Conservation (phyloP, 257 asterid species). For the Marsdenia floribunda region DNA sequence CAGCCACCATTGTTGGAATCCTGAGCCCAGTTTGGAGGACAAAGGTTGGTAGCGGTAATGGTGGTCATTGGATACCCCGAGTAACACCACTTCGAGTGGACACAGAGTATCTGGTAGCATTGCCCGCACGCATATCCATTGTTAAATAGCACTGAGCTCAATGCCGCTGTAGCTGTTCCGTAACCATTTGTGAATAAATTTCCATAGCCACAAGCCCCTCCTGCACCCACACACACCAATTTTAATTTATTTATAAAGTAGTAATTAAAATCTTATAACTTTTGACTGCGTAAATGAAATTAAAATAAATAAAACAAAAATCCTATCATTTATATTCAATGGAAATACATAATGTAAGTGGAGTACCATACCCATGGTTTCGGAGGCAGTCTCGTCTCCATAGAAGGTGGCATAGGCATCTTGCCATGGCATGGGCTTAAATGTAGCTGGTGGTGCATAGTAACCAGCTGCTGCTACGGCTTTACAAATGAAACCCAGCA, state of each 20-base stretch:
- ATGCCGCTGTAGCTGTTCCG: conserved; percentile 67
- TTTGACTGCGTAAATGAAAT: no score
- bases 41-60: conserved; percentile 71
- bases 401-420: conserved; percentile 65
- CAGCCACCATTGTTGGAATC: conserved; percentile 77
- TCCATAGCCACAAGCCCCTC: conserved; percentile 87
- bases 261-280: no score
- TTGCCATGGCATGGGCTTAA: conserved; percentile 38
- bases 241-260: no score
- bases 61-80: conserved; percentile 48
- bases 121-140: conserved; percentile 85
- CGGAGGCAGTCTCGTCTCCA: conserved; percentile 64
- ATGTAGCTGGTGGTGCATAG: conserved; percentile 20
- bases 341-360: no score
- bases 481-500: conserved; percentile 17
- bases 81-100: conserved; percentile 40
- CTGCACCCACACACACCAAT: conserved; percentile 16
- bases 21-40: conserved; percentile 76
- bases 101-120: conserved; percentile 65
- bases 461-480: conserved; percentile 29
- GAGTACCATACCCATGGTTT: conserved; percentile 41
- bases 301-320: no score
- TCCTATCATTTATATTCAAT: no score
- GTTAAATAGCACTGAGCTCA: conserved; percentile 64
- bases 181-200: conserved; percentile 57